Evolutionary conservation across 495 filamentous ascomycete genomes (phyloP), one percentile per base, ranked within the genome.

Genomic region (Aspergillus asperescens): DNA sequence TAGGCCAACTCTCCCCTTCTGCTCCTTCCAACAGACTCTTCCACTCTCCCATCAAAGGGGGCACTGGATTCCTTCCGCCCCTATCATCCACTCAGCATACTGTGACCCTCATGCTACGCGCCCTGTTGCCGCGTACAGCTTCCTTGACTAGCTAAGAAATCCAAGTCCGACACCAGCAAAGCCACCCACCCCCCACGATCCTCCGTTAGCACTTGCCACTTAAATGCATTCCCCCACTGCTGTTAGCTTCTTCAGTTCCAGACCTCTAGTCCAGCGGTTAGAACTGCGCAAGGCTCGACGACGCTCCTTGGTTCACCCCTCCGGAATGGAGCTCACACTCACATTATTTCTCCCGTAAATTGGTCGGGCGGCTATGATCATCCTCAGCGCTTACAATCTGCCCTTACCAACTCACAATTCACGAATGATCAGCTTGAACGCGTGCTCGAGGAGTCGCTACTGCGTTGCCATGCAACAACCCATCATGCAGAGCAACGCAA

Each of bases 101-200:
- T 46, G 15, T 37, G 37, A 9, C 29, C 25, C 35, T 49, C 31
- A 6, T 49, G 52, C 48, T 55, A 56, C 43, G 52, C 44, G 39
- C 28, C 32, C 22, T 20, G 34, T 52, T 55, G 35, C 48, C 52
- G 57, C 57, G 57, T 52, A 52, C 48, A 29, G 46, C 38, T 25
- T 43, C 49, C 24, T 27, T 20, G 31, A 37, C 35, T 22, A 39
- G 28, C 48, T 39, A 41, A 35, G 20, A n/a, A 34, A 15, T 13
- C 40, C 37, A 25, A 44, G 31, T 31, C 42, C 34, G 28, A 42
- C 19, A n/a, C 40, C 37, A 19, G 22, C 32, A 52, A 43, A 41
- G 18, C 13, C 23, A 23, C 15, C 23, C 28, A n/a, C n/a, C 25
- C 27, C n/a, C 9, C 28, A 46, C 28, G 23, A 49, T 49, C 46